Base-by-base conservation (phyloP, 2,329 filamentous ascomycete genomes). In the Penicillium psychrosexuale region DNA sequence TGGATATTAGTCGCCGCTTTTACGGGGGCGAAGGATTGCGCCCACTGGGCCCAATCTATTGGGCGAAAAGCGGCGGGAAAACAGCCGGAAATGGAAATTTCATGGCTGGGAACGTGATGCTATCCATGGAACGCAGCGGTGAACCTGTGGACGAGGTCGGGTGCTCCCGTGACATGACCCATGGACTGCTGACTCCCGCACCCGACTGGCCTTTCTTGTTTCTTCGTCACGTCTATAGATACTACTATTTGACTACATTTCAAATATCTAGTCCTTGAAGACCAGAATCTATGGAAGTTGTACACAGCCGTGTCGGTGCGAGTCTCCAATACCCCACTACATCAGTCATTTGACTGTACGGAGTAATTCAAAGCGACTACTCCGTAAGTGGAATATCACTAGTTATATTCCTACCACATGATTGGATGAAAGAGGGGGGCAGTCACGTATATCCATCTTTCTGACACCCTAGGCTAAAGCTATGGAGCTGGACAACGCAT, bases 161-260 rank as follows among this genome's bases (percentile, higher is more conserved):
- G 48, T 60, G 47, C 43, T 53, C 52, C 58, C 58, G 53, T 49
- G 37, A 45, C 2, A 22, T 55, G 48, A 59, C 42, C 60, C 58
- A 60, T 47, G 50, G 53, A 45, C 47, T 53, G 51, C 24, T 45
- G 50, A 31, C 24, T 27, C 27, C 19, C 8, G 12, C 39, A 19
- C 22, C 39, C 7, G 47, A 44, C 22, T 42, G n/a, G 9, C 12
- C n/a, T 34, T 11, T 19, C n/a, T 42, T 36, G 24, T 34, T 34
- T 34, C 47, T 50, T 28, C 37, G 15, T 48, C 34, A 50, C 6
- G 12, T 28, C 47, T 34, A 24, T 17, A 13, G 27, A 22, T 31
- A 17, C 13, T 17, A 13, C 27, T 17, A n/a, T 15, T 19, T 5
- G 11, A 31, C 15, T 13, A 12, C 8, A 42, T n/a, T 30, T 48